Evolutionary conservation across 208 protist genomes (phyloP), one percentile per base, ranked within the genome.

Genomic region (Trypanosoma rangeli): DNA sequence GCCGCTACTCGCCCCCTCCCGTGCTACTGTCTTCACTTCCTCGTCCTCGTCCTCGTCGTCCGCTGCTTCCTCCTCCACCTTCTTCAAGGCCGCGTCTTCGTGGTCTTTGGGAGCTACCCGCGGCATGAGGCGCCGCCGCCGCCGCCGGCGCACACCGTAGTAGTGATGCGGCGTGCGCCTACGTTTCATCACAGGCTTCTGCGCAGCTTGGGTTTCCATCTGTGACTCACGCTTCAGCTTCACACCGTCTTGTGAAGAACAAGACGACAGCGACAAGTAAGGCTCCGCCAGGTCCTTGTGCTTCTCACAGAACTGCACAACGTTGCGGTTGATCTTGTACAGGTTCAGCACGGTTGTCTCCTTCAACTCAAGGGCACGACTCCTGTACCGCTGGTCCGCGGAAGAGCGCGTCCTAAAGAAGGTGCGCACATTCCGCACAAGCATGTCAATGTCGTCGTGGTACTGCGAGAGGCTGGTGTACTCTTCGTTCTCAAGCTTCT

Each of bases 401-500:
- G 69, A 26, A 50, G 79, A 78, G 15, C 87, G 80, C 0, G 86
- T 86, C 49, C 79, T 72, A 61, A 96, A 96, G 71, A 96, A 96
- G 26, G 74, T 80, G 26, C 88, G 83, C 39, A 96, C 85, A 68
- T 93, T 93, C 50, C 76, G 78, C 31, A 89, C 84, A 50, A 96
- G 70, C 59, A 74, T 67, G 49, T 96, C 88, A 33, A 96, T 77
- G 66, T 96, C 90, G 62, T 93, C 85, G 76, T 90, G 72, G 70
- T 90, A 96, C 78, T 93, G 85, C 5, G 90, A 96, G n/a, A 96
- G 72, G 62, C 86, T 85, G 13, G 78, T 80, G 65, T 96, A 96
- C 63, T 71, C 37, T 67, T 87, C 84, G 35, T 84, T 84, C 70
- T 96, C 87, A 39, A 96, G 65, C 61, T 86, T 85, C 48, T 88